Evolutionary conservation across 768 basidiomycete species (phyloP).

Genomic region (Tylopilus sp.): DNA sequence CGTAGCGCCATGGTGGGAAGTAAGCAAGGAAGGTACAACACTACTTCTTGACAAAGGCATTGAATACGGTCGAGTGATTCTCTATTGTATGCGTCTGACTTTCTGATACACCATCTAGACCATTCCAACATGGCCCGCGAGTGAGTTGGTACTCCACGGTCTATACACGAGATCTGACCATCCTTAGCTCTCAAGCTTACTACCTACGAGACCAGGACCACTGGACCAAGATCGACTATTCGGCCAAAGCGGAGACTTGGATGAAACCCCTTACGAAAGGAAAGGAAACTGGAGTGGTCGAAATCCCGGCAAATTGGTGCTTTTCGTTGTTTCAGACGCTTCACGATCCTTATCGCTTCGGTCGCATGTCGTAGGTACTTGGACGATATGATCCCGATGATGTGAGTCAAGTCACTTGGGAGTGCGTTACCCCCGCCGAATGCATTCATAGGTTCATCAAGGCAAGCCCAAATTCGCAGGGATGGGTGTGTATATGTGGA

Average conservation of each 20-base stretch:
- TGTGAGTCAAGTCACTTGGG: slow-evolving; percentile 35
- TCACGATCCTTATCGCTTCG: not conserved
- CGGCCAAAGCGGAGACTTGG: slow-evolving; percentile 56
- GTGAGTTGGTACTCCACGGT: slow-evolving; percentile 23
- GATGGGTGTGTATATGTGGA: slow-evolving; percentile 45
- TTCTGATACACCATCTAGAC: slow-evolving; percentile 32
- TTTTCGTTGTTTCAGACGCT: not conserved
- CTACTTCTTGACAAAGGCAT: slow-evolving; percentile 70
- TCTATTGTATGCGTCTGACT: not conserved
- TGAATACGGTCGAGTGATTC: slow-evolving; percentile 53
- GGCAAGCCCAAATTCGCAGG: slow-evolving; percentile 63
- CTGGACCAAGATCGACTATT: slow-evolving; percentile 73
- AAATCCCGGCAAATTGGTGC: slow-evolving; percentile 72
- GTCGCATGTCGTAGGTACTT: slow-evolving; percentile 44
- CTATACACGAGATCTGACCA: not conserved
- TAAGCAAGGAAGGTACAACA: slow-evolving; percentile 60
- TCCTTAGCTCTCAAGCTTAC: slow-evolving; percentile 53
- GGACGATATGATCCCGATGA: slow-evolving; percentile 74
- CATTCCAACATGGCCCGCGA: slow-evolving; percentile 59
- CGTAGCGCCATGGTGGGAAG: slow-evolving; percentile 82
- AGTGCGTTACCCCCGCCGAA: not conserved
- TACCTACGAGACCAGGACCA: slow-evolving; percentile 65
- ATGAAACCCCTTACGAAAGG: slow-evolving; percentile 71
- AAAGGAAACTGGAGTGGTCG: slow-evolving; percentile 57
- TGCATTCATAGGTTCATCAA: slow-evolving; percentile 59